Evolutionary conservation across 805 yeast genomes (phyloP).

Genomic region (Schwanniomyces yamadae): DNA sequence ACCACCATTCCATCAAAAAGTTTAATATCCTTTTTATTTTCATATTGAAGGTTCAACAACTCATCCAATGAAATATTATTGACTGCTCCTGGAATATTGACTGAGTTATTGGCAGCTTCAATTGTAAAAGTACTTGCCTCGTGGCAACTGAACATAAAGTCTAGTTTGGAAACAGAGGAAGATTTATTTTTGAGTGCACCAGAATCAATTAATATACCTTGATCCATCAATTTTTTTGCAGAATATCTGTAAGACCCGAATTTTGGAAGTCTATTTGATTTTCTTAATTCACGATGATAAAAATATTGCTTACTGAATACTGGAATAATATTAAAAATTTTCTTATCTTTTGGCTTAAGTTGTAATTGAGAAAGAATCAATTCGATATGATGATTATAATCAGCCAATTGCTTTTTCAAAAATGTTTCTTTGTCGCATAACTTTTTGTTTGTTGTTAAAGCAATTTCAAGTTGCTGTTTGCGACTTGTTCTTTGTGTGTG

Average conservation of each 20-base stretch:
- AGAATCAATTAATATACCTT: conserved; percentile 61
- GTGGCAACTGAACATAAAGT: conserved; percentile 74
- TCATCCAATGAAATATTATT: conserved; percentile 66
- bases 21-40: conserved; percentile 51
- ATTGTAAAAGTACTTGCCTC: conserved; percentile 68
- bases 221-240: conserved; percentile 71
- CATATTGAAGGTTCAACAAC: conserved; percentile 71
- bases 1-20: conserved; percentile 67
- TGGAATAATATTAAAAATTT: conserved; percentile 47
- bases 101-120: conserved; percentile 70
- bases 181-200: conserved; percentile 46
- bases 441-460: conserved; percentile 42
- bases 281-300: conserved; percentile 68
- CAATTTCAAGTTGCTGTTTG: conserved; percentile 39
- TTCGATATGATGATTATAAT: conserved; percentile 50
- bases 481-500: conserved; percentile 44
- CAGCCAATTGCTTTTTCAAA: conserved; percentile 43
- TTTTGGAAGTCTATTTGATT: conserved; percentile 63
- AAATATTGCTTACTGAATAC: conserved; percentile 73
- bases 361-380: conserved; percentile 42
- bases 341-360: conserved; percentile 45
- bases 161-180: conserved; percentile 62
- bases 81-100: conserved; percentile 62
- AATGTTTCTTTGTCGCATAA: conserved; percentile 45
- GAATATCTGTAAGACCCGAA: conserved; percentile 79